Evolutionary conservation across 805 yeast genomes (phyloP).

Genomic region (Lachancea mirantina): DNA sequence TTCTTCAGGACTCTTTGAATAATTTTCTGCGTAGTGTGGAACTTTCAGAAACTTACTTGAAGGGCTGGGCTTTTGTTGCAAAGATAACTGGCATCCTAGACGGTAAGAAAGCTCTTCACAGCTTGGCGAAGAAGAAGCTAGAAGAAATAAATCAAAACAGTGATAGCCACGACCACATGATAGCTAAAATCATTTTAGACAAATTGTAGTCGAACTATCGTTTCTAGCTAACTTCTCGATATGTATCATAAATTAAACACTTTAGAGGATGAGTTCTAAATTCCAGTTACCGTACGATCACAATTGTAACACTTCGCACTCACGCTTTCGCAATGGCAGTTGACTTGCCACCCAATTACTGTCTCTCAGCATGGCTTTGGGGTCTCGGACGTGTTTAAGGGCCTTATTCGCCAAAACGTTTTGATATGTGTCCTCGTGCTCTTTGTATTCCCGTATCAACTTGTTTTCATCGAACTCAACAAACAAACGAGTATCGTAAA

Average conservation of each 20-base stretch:
- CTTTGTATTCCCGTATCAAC: conserved; percentile 71
- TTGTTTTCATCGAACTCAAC: conserved; percentile 52
- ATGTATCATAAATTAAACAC: too few relatives aligned
- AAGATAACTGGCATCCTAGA: conserved; percentile 29
- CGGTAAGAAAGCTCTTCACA: conserved; percentile 28
- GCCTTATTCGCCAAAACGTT: conserved; percentile 39
- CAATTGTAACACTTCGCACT: conserved; percentile 26
- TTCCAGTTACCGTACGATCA: too few relatives aligned
- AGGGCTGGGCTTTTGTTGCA: conserved; percentile 70
- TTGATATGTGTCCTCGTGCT: conserved; percentile 52
- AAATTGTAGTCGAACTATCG: conserved; percentile 12
- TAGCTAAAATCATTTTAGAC: conserved; percentile 31
- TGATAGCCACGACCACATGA: conserved; percentile 31
- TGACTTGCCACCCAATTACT: conserved; percentile 75
- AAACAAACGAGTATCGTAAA: conserved; percentile 78
- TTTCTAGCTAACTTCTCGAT: too few relatives aligned
- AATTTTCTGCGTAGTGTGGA: conserved; percentile 69
- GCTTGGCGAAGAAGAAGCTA: conserved; percentile 34
- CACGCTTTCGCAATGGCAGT: conserved; percentile 40
- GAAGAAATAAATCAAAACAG: conserved; percentile 29
- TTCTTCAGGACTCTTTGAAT: conserved; percentile 29
- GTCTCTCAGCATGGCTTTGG: conserved; percentile 65
- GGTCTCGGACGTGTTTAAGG: conserved; percentile 45
- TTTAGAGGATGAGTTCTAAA: too few relatives aligned
- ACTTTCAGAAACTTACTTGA: conserved; percentile 55